Percentiles rank a stretch among this genome's conserved stretches.
Evolutionary conservation across 805 yeast species (phyloP).

Genomic region (Metschnikowia continentalis): DNA sequence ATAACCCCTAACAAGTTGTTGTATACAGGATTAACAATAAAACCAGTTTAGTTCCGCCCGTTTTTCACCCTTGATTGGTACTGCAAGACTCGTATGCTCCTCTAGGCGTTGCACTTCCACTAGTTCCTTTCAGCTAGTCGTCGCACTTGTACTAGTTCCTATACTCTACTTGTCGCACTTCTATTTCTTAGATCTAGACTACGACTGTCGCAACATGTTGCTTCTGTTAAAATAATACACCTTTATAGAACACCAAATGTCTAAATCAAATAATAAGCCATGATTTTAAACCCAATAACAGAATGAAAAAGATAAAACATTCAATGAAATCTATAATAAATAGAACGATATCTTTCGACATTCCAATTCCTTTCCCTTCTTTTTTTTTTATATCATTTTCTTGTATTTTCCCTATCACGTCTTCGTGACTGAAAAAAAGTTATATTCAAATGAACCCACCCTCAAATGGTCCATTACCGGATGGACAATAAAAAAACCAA

Average conservation of each 20-base stretch:
- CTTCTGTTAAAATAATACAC: slow-evolving; percentile 24
- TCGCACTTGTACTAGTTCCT: neutral
- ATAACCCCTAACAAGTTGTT: no score
- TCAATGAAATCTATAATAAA: slow-evolving; percentile 15
- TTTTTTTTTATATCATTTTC: slow-evolving; percentile 14
- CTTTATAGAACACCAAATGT: slow-evolving; percentile 37
- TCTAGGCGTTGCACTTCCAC: neutral
- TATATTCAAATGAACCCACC: slow-evolving; percentile 13
- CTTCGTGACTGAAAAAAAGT: slow-evolving; percentile 8
- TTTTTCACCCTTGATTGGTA: no score
- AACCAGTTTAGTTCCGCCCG: no score
- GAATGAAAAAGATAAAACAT: slow-evolving; percentile 19
- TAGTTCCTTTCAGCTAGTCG: neutral
- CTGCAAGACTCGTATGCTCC: no score
- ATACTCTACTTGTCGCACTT: neutral
- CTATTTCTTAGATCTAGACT: neutral
- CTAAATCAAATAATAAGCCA: slow-evolving; percentile 32
- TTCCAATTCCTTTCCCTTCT: slow-evolving; percentile 14
- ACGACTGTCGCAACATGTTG: slow-evolving; percentile 8
- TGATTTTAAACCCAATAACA: slow-evolving; percentile 17
- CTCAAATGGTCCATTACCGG: slow-evolving; percentile 15
- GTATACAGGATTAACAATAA: no score
- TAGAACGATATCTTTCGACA: slow-evolving; percentile 16
- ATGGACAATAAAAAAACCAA: slow-evolving; percentile 16
- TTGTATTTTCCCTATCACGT: slow-evolving; percentile 3